phyloP scores from a whole-genome alignment of 169 alveolate species.

The Plasmodium malariae region DNA sequence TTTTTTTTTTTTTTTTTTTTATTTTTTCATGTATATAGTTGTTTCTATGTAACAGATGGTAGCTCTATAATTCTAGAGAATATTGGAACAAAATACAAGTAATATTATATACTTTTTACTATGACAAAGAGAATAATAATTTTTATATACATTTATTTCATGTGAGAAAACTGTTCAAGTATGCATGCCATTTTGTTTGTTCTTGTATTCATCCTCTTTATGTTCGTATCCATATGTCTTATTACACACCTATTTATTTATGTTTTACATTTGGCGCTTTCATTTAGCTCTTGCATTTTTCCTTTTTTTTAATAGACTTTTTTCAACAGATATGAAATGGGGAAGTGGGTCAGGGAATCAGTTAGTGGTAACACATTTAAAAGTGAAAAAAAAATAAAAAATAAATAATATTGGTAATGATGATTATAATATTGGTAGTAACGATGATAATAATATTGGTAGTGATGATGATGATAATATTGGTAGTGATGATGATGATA shows the following conservation, averaged over 20 bases:
- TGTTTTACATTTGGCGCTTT: no score
- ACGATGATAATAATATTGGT: no score
- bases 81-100: slow-evolving; percentile 64
- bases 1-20: slow-evolving; percentile 6
- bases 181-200: no score
- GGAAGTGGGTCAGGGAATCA: slow-evolving; percentile 74
- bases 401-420: not conserved
- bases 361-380: slow-evolving; percentile 45
- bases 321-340: slow-evolving; percentile 76
- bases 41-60: slow-evolving; percentile 72
- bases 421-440: no score
- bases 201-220: no score
- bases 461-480: no score
- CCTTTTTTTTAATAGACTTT: slow-evolving; percentile 34
- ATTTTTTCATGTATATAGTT: slow-evolving; percentile 20
- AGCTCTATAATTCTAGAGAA: slow-evolving; percentile 69
- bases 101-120: not conserved
- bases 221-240: no score
- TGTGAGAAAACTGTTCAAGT: no score
- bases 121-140: not conserved
- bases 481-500: no score
- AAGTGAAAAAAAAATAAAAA: not conserved
- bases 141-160: no score
- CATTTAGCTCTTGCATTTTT: not conserved
- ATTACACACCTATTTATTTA: no score